A percentile compares a stretch with the other conserved stretches of the same genome.
phyloP scores from a whole-genome alignment of 208 protist species.

The Acanthamoeba divionensis region DNA sequence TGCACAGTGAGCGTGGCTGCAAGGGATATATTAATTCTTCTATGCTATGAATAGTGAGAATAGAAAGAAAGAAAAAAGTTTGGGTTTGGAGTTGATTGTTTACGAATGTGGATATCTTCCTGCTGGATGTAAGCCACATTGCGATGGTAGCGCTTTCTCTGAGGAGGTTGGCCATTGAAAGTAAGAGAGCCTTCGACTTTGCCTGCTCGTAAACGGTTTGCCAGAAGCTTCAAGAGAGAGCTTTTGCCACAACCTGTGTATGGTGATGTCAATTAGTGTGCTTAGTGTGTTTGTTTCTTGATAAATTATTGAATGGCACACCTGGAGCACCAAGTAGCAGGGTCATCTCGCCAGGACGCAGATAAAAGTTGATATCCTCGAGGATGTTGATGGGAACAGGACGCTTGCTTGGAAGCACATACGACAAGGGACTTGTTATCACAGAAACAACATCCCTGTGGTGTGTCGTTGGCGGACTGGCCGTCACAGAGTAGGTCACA shows the following conservation, averaged over 20 bases:
- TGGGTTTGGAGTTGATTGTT: no score
- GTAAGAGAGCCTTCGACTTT: background rate
- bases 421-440: background rate
- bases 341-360: conserved; percentile 41
- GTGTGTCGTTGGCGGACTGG: background rate
- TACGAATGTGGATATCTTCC: conserved; percentile 1
- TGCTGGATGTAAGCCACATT: background rate
- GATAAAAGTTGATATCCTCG: conserved; percentile 36
- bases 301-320: background rate
- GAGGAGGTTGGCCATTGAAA: conserved; percentile 27
- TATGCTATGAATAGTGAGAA: no score
- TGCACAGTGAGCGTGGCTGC: conserved; percentile 59
- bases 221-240: conserved; percentile 30
- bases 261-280: no score
- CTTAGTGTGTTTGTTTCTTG: no score
- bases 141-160: background rate
- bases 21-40: background rate
- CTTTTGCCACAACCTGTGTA: conserved; percentile 1
- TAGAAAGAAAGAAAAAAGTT: no score
- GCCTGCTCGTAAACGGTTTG: conserved; percentile 3
- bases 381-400: background rate
- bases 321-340: conserved; percentile 23
- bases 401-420: background rate
- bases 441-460: background rate
- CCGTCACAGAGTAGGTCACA: background rate